Conservation (phyloP, 257 asterid genomes). For the Salvia rosmarinus region DNA sequence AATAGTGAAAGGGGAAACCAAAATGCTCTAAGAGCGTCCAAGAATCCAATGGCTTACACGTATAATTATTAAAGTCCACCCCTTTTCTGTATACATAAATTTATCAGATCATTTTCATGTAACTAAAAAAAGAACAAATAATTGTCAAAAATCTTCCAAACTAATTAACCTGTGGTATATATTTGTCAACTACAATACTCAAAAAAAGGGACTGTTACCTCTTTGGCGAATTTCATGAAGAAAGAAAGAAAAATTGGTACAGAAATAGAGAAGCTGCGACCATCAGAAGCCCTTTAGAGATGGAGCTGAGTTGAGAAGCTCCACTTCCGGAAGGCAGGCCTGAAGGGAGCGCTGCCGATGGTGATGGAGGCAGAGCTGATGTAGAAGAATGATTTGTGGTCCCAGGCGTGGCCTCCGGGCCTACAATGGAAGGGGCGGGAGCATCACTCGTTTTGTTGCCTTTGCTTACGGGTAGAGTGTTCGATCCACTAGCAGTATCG, state of each 20-base stretch:
- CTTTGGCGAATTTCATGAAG: slow-evolving; percentile 36
- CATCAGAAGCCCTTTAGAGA: slow-evolving; percentile 38
- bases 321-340: slow-evolving; percentile 41
- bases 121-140: neutral
- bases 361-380: slow-evolving; percentile 36
- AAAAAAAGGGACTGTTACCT: slow-evolving; percentile 7
- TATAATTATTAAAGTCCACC: slow-evolving; percentile 3
- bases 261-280: slow-evolving; percentile 42
- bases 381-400: slow-evolving; percentile 38
- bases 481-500: slow-evolving; percentile 46
- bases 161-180: slow-evolving; percentile 33
- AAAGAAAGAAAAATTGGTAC: slow-evolving; percentile 56
- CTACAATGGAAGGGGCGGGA: slow-evolving; percentile 64
- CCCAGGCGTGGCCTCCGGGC: slow-evolving; percentile 69
- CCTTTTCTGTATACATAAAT: slow-evolving; percentile 24
- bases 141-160: slow-evolving; percentile 10
- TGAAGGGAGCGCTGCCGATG: slow-evolving; percentile 39
- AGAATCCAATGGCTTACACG: neutral
- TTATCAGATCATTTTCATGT: neutral
- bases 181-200: neutral
- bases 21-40: slow-evolving; percentile 22
- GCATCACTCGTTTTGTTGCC: slow-evolving; percentile 44
- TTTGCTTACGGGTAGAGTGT: slow-evolving; percentile 58
- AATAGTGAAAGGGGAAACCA: neutral
- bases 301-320: slow-evolving; percentile 44